phyloP scores from a whole-genome alignment of 257 asterid species.

The Solanum ossicruentum region DNA sequence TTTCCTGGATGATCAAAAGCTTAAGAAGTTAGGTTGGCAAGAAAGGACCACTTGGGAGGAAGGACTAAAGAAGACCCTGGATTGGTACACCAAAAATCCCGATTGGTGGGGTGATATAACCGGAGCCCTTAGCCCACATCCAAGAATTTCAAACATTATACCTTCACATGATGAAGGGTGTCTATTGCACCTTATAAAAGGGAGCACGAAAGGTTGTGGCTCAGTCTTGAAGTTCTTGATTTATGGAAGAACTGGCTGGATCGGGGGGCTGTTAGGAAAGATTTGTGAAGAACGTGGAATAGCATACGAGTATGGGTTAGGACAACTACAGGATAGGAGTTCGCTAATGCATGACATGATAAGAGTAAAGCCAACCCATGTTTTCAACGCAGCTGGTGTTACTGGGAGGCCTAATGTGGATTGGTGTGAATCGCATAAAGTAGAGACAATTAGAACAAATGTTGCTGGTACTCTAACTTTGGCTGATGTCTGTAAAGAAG shows the following conservation, averaged over 20 bases:
- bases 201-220: not conserved
- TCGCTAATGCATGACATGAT: not conserved
- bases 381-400: slow-evolving; percentile 4
- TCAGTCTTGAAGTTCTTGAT: slow-evolving; percentile 1
- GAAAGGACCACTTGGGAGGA: slow-evolving; percentile 1
- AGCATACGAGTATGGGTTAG: not conserved
- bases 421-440: slow-evolving; percentile 9
- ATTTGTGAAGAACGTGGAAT: slow-evolving; percentile 3
- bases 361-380: slow-evolving; percentile 4
- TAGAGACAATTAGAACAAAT: not conserved
- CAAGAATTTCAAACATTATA: not conserved
- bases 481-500: not conserved
- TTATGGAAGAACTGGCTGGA: slow-evolving; percentile 3
- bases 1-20: slow-evolving; percentile 7
- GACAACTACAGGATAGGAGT: not conserved
- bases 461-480: slow-evolving; percentile 3
- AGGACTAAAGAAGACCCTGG: slow-evolving; percentile 2
- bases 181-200: not conserved
- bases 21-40: slow-evolving; percentile 1
- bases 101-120: slow-evolving; percentile 9
- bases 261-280: slow-evolving; percentile 4
- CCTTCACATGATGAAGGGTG: not conserved
- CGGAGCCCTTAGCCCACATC: slow-evolving; percentile 7
- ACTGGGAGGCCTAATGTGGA: slow-evolving; percentile 13
- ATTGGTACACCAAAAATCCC: slow-evolving; percentile 1